Evolutionary conservation across 768 basidiomycete genomes (phyloP).

Genomic region (Kwoniella heveanensis): DNA sequence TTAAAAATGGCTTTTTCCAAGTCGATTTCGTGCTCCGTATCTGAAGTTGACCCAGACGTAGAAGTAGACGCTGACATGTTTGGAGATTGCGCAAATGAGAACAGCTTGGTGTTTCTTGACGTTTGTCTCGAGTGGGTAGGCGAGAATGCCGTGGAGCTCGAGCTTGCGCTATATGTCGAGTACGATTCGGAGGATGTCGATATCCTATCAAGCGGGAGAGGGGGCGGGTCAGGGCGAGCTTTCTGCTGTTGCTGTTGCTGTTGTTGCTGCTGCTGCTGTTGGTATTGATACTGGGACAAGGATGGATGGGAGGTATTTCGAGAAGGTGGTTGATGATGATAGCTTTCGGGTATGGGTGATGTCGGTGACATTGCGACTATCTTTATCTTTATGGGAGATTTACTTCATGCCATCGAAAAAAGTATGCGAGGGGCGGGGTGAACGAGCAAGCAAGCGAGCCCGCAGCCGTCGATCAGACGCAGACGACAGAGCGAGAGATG

Average conservation of each 20-base stretch:
- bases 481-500: no score
- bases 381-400: no score
- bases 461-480: no score
- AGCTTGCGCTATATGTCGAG: not conserved
- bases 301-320: not conserved
- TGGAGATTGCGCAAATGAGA: not conserved
- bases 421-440: not conserved
- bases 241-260: not conserved
- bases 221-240: not conserved
- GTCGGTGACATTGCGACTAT: slow-evolving; percentile 4
- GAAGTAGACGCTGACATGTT: not conserved
- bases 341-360: not conserved
- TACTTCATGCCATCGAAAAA: not conserved
- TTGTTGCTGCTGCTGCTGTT: not conserved
- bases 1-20: not conserved
- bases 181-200: not conserved
- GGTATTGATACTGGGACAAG: slow-evolving; percentile 10
- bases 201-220: not conserved
- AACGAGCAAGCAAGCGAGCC: no score
- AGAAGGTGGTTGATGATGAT: not conserved
- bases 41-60: not conserved
- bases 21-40: not conserved
- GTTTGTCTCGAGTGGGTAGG: slow-evolving; percentile 3
- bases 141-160: not conserved
- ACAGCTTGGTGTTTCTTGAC: slow-evolving; percentile 1